These are phyloP conservation scores for Volvariella surrecta DNA, from an alignment of 1,284 basidiomycete species.

Conservation along the genomic window DNA sequence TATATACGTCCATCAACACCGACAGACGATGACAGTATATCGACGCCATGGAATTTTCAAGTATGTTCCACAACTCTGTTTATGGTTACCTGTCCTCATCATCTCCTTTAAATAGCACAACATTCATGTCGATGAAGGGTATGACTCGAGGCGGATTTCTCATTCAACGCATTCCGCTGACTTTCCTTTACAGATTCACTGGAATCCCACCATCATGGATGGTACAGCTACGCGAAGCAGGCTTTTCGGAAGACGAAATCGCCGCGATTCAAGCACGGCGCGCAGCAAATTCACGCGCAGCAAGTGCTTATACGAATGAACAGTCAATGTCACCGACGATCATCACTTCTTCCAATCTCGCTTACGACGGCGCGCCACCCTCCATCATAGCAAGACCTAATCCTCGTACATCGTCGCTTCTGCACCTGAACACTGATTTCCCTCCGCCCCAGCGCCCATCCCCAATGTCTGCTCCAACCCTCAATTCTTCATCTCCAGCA, in stretches of 20 bases:
- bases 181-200: constrained; percentile 32
- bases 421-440: constrained; percentile 24
- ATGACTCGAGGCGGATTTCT: constrained; percentile 14
- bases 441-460: constrained; percentile 12
- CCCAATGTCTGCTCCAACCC: constrained; percentile 2
- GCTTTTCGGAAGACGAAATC: constrained; percentile 63
- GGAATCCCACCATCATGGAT: constrained; percentile 73
- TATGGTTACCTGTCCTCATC: constrained; percentile 7
- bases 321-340: constrained; percentile 22
- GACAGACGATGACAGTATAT: constrained; percentile 53
- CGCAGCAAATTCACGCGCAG: constrained; percentile 27
- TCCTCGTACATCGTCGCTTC: constrained; percentile 35
- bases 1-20: constrained; percentile 22
- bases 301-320: constrained; percentile 20
- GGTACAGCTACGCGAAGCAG: constrained; percentile 45
- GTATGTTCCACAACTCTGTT: constrained; percentile 27
- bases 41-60: constrained; percentile 68
- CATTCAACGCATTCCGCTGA: not conserved
- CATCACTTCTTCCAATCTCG: constrained; percentile 9
- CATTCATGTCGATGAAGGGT: constrained; percentile 73
- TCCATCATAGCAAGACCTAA: constrained; percentile 26
- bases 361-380: constrained; percentile 15
- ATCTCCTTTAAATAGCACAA: constrained; percentile 44
- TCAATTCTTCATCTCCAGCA: constrained; percentile 11
- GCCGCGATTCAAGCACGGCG: constrained; percentile 48